phyloP scores from a whole-genome alignment of 495 filamentous ascomycete species.

The Rhypophila decipiens region DNA sequence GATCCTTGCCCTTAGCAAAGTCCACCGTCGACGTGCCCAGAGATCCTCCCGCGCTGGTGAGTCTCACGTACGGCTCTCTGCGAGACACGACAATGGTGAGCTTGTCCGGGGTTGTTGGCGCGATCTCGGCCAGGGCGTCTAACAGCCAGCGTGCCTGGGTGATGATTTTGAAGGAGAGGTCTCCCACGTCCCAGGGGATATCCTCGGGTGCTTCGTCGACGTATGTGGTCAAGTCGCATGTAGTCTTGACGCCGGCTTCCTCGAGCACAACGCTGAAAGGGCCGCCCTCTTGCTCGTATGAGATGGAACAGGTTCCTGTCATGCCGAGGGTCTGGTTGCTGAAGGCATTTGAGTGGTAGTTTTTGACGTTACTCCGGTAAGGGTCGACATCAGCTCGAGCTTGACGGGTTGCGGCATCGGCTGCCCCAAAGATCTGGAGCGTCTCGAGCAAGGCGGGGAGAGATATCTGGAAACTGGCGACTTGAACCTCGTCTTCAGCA shows the following conservation, averaged over 20 bases:
- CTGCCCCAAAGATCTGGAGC: conserved; percentile 84
- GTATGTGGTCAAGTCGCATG: conserved; percentile 88
- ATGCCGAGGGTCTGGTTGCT: conserved; percentile 69
- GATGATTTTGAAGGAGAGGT: conserved; percentile 85
- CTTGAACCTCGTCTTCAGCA: conserved; percentile 31
- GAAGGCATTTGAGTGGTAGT: conserved; percentile 62
- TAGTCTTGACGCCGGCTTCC: conserved; percentile 81
- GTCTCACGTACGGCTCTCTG: conserved; percentile 62
- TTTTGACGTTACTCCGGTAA: conserved; percentile 48
- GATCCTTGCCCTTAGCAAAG: conserved; percentile 66
- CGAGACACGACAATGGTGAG: conserved; percentile 58
- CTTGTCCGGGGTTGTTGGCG: conserved; percentile 58
- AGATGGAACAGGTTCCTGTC: conserved; percentile 72
- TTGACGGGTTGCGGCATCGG: conserved; percentile 53
- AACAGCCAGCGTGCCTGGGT: conserved; percentile 79
- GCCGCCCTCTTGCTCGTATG: conserved; percentile 63
- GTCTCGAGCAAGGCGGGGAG: conserved; percentile 86
- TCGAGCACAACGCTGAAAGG: conserved; percentile 76
- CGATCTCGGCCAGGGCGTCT: conserved; percentile 77
- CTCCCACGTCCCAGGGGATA: conserved; percentile 76
- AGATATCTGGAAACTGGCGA: conserved; percentile 69
- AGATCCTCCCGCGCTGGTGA: conserved; percentile 58
- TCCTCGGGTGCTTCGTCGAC: conserved; percentile 60
- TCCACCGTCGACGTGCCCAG: conserved; percentile 79
- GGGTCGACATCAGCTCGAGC: conserved; percentile 46